Conservation (phyloP, 768 basidiomycete genomes). For the Suillus fuscotomentosus region DNA sequence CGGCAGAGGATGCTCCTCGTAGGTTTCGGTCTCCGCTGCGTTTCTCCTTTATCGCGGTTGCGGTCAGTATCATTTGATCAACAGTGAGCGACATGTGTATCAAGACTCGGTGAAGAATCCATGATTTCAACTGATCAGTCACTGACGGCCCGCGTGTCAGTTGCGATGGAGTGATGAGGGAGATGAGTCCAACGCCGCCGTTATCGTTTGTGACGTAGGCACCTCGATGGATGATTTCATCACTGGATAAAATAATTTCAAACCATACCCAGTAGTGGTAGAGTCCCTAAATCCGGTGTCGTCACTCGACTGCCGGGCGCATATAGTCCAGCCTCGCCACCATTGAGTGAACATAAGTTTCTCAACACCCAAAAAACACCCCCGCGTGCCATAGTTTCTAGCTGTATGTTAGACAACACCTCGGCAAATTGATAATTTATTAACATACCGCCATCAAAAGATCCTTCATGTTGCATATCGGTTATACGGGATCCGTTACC, state of each 20-base stretch:
- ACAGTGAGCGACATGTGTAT: neutral
- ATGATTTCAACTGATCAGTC: neutral
- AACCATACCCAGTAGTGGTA: slow-evolving; percentile 47
- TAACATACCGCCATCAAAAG: slow-evolving; percentile 20
- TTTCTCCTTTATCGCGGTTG: neutral
- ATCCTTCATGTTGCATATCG: slow-evolving; percentile 11
- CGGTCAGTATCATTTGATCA: neutral
- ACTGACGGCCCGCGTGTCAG: neutral
- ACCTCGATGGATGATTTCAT: slow-evolving; percentile 53
- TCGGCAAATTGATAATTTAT: neutral
- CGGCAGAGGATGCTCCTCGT: neutral
- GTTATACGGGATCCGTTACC: neutral
- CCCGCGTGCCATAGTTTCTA: slow-evolving; percentile 47
- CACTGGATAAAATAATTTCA: slow-evolving; percentile 9
- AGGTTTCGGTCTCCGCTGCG: neutral
- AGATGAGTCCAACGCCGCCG: slow-evolving; percentile 48
- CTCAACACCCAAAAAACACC: slow-evolving; percentile 52
- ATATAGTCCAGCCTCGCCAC: neutral
- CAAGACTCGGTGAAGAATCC: neutral
- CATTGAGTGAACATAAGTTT: neutral
- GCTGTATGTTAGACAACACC: neutral
- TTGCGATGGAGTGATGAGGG: neutral
- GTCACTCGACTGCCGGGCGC: slow-evolving; percentile 35
- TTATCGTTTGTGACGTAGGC: slow-evolving; percentile 38
- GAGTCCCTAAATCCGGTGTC: slow-evolving; percentile 44